A percentile compares a stretch with the other conserved stretches of the same genome.
phyloP scores from a whole-genome alignment of 2,329 filamentous ascomycete genomes.

The Stagonosporopsis rhizophila region DNA sequence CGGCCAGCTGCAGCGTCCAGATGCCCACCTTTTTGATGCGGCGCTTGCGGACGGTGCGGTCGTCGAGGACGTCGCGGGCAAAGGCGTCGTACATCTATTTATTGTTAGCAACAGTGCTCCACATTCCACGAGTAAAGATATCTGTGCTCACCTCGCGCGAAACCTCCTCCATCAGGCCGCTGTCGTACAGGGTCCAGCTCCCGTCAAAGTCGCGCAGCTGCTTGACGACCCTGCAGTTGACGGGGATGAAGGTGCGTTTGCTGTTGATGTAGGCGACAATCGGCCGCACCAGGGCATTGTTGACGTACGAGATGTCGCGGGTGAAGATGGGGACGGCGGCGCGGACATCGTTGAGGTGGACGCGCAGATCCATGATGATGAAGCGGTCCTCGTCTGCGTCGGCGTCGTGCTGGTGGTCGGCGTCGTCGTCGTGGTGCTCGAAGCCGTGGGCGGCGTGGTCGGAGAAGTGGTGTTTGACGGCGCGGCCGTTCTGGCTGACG shows the following conservation, averaged over 20 bases:
- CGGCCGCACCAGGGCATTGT: slow-evolving; percentile 91
- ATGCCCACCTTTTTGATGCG: slow-evolving; percentile 95
- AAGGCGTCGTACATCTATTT: slow-evolving; percentile 84
- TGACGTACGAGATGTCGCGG: slow-evolving; percentile 90
- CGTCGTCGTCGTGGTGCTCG: slow-evolving; percentile 33
- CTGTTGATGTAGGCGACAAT: slow-evolving; percentile 99
- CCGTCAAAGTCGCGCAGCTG: slow-evolving; percentile 88
- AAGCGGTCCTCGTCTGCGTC: slow-evolving; percentile 69
- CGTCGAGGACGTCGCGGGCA: slow-evolving; percentile 86
- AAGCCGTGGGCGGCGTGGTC: slow-evolving; percentile 44
- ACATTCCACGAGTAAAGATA: too few relatives aligned
- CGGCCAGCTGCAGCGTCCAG: slow-evolving; percentile 91
- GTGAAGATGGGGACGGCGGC: slow-evolving; percentile 94
- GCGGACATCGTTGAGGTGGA: slow-evolving; percentile 93
- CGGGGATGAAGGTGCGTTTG: slow-evolving; percentile 91
- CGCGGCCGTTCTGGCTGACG: slow-evolving; percentile 77
- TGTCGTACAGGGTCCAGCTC: slow-evolving; percentile 93
- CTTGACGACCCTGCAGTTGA: slow-evolving; percentile 94
- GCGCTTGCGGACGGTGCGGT: slow-evolving; percentile 84
- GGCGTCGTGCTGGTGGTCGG: not conserved
- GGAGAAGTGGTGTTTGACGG: slow-evolving; percentile 43
- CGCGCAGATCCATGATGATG: slow-evolving; percentile 91
- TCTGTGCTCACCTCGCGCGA: slow-evolving; percentile 71
- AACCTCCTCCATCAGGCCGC: slow-evolving; percentile 90
- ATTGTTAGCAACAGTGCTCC: not conserved